These are phyloP conservation scores for Purshia tridentata DNA, from an alignment of 306 rosid species.

Conservation along the genomic window DNA sequence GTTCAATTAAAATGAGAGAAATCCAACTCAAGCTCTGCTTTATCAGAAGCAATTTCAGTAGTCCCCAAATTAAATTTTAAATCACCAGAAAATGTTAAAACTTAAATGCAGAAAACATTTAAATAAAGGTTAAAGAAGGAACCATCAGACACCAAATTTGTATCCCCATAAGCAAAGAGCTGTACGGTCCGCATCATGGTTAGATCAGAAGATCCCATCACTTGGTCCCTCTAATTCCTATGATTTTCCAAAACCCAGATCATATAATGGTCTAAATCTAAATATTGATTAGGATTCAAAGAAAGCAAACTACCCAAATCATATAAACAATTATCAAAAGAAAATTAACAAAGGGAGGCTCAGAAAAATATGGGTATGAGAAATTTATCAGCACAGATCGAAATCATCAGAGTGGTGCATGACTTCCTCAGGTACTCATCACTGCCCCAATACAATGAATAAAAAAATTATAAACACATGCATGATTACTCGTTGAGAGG, in stretches of 20 bases:
- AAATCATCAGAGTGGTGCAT: conserved; percentile 92
- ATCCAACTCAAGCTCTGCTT: too few relatives aligned
- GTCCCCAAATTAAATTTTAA: neutral
- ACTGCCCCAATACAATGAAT: conserved; percentile 24
- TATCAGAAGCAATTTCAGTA: too few relatives aligned
- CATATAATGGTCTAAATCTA: neutral
- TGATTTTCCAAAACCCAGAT: neutral
- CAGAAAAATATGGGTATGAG: conserved; percentile 60
- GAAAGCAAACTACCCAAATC: neutral
- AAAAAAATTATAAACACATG: neutral
- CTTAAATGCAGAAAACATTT: too few relatives aligned
- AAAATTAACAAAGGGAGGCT: neutral
- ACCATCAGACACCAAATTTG: conserved; percentile 65
- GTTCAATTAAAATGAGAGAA: too few relatives aligned
- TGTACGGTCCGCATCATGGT: conserved; percentile 99
- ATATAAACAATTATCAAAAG: neutral
- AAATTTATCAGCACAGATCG: conserved; percentile 67
- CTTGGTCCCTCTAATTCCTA: conserved; percentile 32
- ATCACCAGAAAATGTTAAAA: neutral
- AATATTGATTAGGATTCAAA: neutral
- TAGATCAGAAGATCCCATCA: conserved; percentile 61
- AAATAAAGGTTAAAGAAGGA: neutral
- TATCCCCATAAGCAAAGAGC: conserved; percentile 68
- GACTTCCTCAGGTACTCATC: conserved; percentile 70
- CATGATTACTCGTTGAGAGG: too few relatives aligned